phyloP scores from a whole-genome alignment of 805 yeast genomes.

The Lachancea lanzarotensis region DNA sequence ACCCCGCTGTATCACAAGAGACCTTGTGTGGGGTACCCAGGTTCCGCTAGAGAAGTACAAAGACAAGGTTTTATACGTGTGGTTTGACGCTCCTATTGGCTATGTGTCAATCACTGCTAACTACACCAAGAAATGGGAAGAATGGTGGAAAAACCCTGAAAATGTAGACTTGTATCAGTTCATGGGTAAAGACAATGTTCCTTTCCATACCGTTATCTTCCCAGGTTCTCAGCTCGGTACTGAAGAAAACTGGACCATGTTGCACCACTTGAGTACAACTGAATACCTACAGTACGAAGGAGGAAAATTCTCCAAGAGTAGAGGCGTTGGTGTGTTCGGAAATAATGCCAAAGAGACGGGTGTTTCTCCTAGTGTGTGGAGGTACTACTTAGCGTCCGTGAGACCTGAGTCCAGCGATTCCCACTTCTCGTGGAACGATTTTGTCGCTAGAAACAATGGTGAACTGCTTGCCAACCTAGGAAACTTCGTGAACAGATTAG shows the following conservation, averaged over 20 bases:
- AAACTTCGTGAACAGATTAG: slow-evolving; percentile 89
- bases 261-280: slow-evolving; percentile 87
- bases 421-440: slow-evolving; percentile 95
- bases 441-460: slow-evolving; percentile 86
- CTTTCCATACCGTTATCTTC: slow-evolving; percentile 97
- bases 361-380: slow-evolving; percentile 88
- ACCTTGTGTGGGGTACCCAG: slow-evolving; percentile 96
- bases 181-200: slow-evolving; percentile 99
- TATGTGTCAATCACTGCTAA: slow-evolving; percentile 94
- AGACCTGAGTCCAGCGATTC: slow-evolving; percentile 96
- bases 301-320: slow-evolving; percentile 96
- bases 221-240: slow-evolving; percentile 92
- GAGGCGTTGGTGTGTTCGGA: slow-evolving; percentile 97
- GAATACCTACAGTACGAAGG: slow-evolving; percentile 97
- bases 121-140: slow-evolving; percentile 71
- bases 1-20: slow-evolving; percentile 96
- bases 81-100: slow-evolving; percentile 99
- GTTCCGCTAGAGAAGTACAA: slow-evolving; percentile 85
- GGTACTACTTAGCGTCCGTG: slow-evolving; percentile 86
- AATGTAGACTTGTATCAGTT: slow-evolving; percentile 86
- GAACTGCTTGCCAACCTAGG: slow-evolving; percentile 95
- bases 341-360: slow-evolving; percentile 95
- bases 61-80: slow-evolving; percentile 89
- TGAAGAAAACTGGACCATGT: slow-evolving; percentile 78
- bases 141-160: slow-evolving; percentile 96